Evolutionary conservation across 2,329 filamentous ascomycete genomes (phyloP).

Genomic region (Cladosporium halotolerans): DNA sequence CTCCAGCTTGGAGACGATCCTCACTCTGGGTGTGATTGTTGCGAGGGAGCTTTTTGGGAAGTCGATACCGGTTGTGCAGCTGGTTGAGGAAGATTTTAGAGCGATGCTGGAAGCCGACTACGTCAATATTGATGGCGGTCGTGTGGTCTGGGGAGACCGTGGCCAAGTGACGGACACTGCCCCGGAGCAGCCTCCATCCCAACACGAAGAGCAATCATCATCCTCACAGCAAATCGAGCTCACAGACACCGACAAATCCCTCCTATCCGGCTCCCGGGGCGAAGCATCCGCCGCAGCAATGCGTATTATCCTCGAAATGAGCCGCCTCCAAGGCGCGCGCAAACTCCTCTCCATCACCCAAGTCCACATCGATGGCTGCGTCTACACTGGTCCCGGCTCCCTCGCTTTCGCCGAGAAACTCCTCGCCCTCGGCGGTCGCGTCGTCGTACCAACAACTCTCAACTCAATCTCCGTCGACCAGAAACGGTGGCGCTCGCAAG

Average conservation of each 20-base stretch:
- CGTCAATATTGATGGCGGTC: neutral
- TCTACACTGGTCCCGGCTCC: conserved; percentile 38
- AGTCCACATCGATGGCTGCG: conserved; percentile 39
- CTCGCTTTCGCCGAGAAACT: conserved; percentile 35
- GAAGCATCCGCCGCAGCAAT: conserved; percentile 34
- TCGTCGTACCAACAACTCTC: conserved; percentile 36
- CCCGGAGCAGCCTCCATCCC: neutral
- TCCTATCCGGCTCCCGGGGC: conserved; percentile 26
- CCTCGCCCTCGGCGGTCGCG: conserved; percentile 29
- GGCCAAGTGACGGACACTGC: neutral
- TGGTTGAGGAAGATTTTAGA: conserved; percentile 15
- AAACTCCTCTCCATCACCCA: conserved; percentile 35
- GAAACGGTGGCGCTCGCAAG: conserved; percentile 35
- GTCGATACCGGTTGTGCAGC: conserved; percentile 36
- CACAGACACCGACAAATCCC: neutral
- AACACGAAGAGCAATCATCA: neutral
- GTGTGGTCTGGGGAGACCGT: neutral
- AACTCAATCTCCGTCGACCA: conserved; percentile 42
- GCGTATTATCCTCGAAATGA: conserved; percentile 34
- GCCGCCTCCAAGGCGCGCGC: conserved; percentile 30
- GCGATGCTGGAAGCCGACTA: neutral
- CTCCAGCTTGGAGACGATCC: conserved; percentile 37
- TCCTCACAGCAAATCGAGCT: neutral
- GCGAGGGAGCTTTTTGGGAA: conserved; percentile 36
- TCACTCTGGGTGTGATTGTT: conserved; percentile 42